phyloP scores from a whole-genome alignment of 163 green algal genomes.

The Chlamydomonas reinhardtii region DNA sequence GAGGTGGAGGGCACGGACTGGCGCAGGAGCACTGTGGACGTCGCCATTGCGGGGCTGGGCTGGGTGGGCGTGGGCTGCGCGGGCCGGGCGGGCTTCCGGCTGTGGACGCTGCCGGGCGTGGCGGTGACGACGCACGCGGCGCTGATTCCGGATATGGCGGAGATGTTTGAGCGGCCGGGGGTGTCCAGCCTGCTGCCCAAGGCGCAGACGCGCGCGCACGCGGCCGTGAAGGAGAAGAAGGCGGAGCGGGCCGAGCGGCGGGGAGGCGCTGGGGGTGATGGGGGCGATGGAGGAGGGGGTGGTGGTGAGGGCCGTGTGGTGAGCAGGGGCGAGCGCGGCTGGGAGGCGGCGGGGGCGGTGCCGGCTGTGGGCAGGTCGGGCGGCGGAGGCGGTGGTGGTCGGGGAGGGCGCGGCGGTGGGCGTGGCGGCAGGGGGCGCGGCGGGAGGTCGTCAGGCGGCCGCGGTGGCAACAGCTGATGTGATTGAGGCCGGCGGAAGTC shows the following conservation, averaged over 20 bases:
- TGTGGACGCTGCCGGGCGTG: constrained; percentile 90
- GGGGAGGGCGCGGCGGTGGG: too few relatives aligned
- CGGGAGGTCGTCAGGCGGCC: too few relatives aligned
- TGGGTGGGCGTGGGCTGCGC: constrained; percentile 91
- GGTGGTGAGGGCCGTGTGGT: too few relatives aligned
- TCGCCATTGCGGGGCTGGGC: constrained; percentile 94
- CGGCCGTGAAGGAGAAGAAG: background rate
- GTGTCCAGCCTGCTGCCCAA: constrained; percentile 64
- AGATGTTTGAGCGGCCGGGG: constrained; percentile 73
- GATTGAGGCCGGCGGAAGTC: too few relatives aligned
- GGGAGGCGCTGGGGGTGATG: background rate
- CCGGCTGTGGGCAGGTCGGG: too few relatives aligned
- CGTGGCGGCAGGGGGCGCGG: too few relatives aligned
- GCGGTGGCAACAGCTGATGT: too few relatives aligned
- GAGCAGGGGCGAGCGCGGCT: too few relatives aligned
- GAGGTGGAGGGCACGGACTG: constrained; percentile 77
- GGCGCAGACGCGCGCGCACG: background rate
- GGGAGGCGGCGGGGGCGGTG: too few relatives aligned
- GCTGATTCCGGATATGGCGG: constrained; percentile 88
- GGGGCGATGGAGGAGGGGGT: too few relatives aligned
- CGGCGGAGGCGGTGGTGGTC: too few relatives aligned
- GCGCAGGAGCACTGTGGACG: constrained; percentile 82
- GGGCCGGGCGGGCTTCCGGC: constrained; percentile 78
- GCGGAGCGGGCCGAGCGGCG: background rate
- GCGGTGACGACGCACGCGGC: constrained; percentile 86